Evolutionary conservation across 1,284 basidiomycete genomes (phyloP).

Genomic region (Microbotryum silenes-acaulis): DNA sequence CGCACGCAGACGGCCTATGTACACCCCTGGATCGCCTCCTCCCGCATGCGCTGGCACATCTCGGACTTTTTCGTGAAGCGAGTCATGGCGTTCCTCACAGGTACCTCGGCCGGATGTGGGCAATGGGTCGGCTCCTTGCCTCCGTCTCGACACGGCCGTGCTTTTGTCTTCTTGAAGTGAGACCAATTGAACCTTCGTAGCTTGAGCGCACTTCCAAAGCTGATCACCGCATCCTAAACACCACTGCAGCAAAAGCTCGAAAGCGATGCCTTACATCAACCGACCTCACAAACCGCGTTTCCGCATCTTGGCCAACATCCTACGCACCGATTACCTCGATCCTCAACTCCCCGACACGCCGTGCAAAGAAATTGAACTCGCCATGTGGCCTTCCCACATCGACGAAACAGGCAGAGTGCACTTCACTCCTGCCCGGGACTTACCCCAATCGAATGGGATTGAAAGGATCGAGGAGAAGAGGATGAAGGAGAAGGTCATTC

Average conservation of each 20-base stretch:
- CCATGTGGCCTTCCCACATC: conserved; percentile 1
- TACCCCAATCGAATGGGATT: conserved; percentile 20
- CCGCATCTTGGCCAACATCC: conserved; percentile 46
- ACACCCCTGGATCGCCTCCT: conserved; percentile 51
- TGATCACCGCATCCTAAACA: background rate
- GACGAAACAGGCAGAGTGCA: conserved; percentile 3
- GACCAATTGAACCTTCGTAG: background rate
- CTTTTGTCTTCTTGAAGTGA: conserved; percentile 50
- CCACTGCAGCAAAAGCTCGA: conserved; percentile 43
- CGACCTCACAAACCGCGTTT: conserved; percentile 49
- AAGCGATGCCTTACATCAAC: conserved; percentile 58
- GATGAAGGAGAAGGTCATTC: conserved; percentile 46
- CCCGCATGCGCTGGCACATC: conserved; percentile 57
- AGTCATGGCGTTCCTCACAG: conserved; percentile 56
- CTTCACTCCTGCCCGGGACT: conserved; percentile 32
- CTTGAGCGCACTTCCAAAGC: background rate
- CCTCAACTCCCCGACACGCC: conserved; percentile 36
- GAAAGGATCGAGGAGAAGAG: conserved; percentile 46
- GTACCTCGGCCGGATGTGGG: conserved; percentile 53
- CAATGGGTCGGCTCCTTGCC: conserved; percentile 60
- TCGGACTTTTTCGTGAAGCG: conserved; percentile 57
- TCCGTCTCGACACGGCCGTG: conserved; percentile 53
- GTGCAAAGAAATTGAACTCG: background rate
- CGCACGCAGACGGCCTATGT: conserved; percentile 39
- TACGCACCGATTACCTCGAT: conserved; percentile 49